phyloP scores from a whole-genome alignment of 2,329 filamentous ascomycete species.

The Exophiala bonariae region DNA sequence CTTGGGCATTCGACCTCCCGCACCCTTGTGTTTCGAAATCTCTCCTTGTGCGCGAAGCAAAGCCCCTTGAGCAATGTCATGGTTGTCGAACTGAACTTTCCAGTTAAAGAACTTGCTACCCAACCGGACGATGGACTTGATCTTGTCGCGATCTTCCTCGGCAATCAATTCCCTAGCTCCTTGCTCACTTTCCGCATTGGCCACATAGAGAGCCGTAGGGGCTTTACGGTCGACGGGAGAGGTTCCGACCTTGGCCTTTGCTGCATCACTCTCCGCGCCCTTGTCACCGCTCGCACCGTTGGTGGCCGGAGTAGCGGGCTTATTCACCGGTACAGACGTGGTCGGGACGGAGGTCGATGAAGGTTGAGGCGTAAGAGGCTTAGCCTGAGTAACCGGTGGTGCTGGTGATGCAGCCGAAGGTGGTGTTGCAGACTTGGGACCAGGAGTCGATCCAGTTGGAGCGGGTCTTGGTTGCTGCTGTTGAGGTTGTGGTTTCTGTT shows the following conservation, averaged over 20 bases:
- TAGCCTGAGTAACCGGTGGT: constrained; percentile 48
- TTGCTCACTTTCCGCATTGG: constrained; percentile 79
- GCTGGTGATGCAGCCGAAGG: constrained; percentile 39
- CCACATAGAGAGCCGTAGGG: constrained; percentile 85
- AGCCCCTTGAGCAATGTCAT: constrained; percentile 77
- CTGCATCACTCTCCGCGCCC: constrained; percentile 40
- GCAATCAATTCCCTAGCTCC: constrained; percentile 79
- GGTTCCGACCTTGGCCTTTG: constrained; percentile 61
- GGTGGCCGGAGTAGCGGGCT: constrained; percentile 39
- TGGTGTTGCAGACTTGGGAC: constrained; percentile 26
- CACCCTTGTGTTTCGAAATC: constrained; percentile 67
- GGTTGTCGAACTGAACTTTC: constrained; percentile 79
- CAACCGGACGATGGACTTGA: constrained; percentile 67
- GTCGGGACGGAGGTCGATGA: constrained; percentile 30
- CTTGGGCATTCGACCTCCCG: constrained; percentile 75
- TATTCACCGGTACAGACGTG: constrained; percentile 34
- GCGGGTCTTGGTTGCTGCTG: constrained; percentile 32
- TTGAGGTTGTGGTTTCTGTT: constrained; percentile 32
- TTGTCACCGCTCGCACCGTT: constrained; percentile 55
- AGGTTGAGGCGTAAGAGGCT: constrained; percentile 52
- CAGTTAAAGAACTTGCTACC: constrained; percentile 73
- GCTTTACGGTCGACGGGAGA: constrained; percentile 56
- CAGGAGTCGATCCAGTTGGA: constrained; percentile 16
- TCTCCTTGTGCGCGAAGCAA: constrained; percentile 69
- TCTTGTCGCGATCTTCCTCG: constrained; percentile 80